phyloP scores from a whole-genome alignment of 2,329 filamentous ascomycete genomes.

The Coniochaeta hoffmannii region DNA sequence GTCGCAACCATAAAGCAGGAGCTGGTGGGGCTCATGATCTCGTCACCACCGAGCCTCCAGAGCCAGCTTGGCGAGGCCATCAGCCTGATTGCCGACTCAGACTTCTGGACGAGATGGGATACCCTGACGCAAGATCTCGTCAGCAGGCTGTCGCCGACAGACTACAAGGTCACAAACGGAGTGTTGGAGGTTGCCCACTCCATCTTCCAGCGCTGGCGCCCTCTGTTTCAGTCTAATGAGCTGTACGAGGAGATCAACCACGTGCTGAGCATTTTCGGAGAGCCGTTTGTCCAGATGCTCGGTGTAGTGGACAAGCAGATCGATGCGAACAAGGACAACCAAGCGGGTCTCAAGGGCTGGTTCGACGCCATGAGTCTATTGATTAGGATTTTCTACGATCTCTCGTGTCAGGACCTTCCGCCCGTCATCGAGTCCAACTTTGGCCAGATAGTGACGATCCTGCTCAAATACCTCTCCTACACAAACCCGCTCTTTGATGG shows the following conservation, averaged over 20 bases:
- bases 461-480: slow-evolving; percentile 92
- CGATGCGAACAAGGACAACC: slow-evolving; percentile 67
- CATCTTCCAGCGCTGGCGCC: slow-evolving; percentile 94
- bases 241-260: slow-evolving; percentile 96
- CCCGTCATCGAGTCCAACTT: slow-evolving; percentile 92
- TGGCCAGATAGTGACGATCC: slow-evolving; percentile 62
- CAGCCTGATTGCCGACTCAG: slow-evolving; percentile 94
- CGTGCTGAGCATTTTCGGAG: slow-evolving; percentile 77
- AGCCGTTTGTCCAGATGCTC: slow-evolving; percentile 75
- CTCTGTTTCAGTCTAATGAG: slow-evolving; percentile 85
- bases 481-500: slow-evolving; percentile 76
- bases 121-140: slow-evolving; percentile 92
- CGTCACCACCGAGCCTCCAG: slow-evolving; percentile 79
- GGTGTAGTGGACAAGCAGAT: slow-evolving; percentile 69
- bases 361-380: slow-evolving; percentile 83
- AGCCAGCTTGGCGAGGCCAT: slow-evolving; percentile 93
- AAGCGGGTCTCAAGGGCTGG: slow-evolving; percentile 64
- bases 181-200: slow-evolving; percentile 97
- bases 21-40: slow-evolving; percentile 94
- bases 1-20: slow-evolving; percentile 89
- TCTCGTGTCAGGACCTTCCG: slow-evolving; percentile 94
- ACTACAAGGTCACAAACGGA: slow-evolving; percentile 82
- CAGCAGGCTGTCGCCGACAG: slow-evolving; percentile 71
- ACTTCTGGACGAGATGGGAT: slow-evolving; percentile 95
- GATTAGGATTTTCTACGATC: slow-evolving; percentile 88